Evolutionary conservation across 2,329 filamentous ascomycete genomes (phyloP).

Genomic region (Fusarium caatingaense): DNA sequence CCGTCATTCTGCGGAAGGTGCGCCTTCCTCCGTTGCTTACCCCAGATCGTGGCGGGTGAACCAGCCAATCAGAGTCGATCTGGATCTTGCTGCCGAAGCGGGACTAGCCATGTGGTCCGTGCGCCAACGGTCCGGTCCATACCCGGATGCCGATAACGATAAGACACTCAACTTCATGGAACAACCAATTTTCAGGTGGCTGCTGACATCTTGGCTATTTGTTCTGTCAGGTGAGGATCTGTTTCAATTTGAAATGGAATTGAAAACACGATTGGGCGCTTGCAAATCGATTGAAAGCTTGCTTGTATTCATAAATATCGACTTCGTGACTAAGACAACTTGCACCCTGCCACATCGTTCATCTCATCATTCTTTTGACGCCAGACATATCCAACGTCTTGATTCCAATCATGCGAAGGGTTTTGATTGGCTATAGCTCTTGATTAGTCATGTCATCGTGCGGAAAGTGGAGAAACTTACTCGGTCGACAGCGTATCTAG

Average conservation of each 20-base stretch:
- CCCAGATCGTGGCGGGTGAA: not conserved
- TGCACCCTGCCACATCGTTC: accelerated
- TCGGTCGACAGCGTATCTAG: not conserved
- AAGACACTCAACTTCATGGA: not conserved
- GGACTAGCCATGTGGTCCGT: not conserved
- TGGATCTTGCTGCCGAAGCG: not conserved
- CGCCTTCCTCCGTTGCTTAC: accelerated
- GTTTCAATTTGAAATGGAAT: accelerated
- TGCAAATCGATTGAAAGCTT: not conserved
- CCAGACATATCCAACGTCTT: too few relatives aligned
- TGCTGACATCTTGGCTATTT: accelerated
- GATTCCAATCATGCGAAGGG: accelerated
- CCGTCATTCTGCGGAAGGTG: not conserved
- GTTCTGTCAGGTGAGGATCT: accelerated
- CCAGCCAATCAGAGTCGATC: not conserved
- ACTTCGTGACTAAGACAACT: not conserved
- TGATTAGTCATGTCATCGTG: not conserved
- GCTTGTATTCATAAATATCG: not conserved
- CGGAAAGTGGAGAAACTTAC: not conserved
- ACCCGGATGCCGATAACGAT: not conserved
- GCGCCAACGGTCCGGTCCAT: not conserved
- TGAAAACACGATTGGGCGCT: accelerated
- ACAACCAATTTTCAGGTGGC: not conserved
- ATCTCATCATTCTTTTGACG: not conserved
- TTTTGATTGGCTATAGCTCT: too few relatives aligned